Conservation (phyloP, 2,329 filamentous ascomycete species). For the Phyllosticta paracitricarpa region DNA sequence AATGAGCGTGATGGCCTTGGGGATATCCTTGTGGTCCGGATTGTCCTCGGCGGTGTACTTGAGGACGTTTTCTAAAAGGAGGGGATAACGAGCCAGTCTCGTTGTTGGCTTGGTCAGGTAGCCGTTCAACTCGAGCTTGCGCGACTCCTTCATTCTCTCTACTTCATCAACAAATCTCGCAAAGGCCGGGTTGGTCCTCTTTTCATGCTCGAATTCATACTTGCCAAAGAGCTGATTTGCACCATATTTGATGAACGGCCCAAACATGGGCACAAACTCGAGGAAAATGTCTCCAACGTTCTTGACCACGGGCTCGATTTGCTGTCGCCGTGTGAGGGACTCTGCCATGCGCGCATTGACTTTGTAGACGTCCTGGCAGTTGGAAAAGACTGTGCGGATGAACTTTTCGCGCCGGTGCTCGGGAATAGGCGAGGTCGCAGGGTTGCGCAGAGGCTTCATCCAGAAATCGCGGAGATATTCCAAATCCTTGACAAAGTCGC, state of each 20-base stretch:
- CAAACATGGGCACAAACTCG: constrained; percentile 83
- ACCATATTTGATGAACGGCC: constrained; percentile 93
- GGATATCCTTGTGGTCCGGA: constrained; percentile 84
- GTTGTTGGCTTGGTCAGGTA: constrained; percentile 98
- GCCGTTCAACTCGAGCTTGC: constrained; percentile 93
- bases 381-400: constrained; percentile 89
- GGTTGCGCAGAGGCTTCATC: constrained; percentile 77
- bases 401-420: constrained; percentile 80
- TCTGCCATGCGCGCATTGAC: constrained; percentile 86
- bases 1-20: constrained; percentile 78
- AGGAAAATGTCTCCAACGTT: constrained; percentile 92
- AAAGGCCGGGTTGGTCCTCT: constrained; percentile 74
- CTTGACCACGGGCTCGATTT: constrained; percentile 77
- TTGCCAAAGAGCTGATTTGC: constrained; percentile 94
- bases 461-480: constrained; percentile 98
- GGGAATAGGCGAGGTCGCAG: constrained; percentile 69
- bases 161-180: constrained; percentile 92
- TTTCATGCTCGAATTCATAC: constrained; percentile 96
- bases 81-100: constrained; percentile 82
- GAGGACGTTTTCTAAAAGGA: constrained; percentile 80
- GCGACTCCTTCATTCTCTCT: constrained; percentile 87
- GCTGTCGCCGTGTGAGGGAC: constrained; percentile 79
- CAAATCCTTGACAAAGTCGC: constrained; percentile 97
- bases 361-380: constrained; percentile 86
- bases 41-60: constrained; percentile 88